phyloP scores from a whole-genome alignment of 225 moss, liverwort and hornwort species.

The Pseudisothecium myosuroides region DNA sequence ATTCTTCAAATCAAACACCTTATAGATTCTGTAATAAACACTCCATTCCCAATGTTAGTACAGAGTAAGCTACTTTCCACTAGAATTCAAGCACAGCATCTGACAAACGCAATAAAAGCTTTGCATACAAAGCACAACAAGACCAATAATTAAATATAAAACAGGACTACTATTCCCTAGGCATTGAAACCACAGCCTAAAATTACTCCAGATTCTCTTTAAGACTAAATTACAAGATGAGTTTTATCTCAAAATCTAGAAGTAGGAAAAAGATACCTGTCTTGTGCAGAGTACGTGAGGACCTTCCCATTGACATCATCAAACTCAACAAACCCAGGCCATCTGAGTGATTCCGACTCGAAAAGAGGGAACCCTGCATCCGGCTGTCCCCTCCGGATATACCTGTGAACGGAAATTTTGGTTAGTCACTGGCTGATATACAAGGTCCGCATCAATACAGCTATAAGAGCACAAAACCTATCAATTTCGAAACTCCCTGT shows the following conservation, averaged over 20 bases:
- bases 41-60: neutral
- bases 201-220: too few species aligned
- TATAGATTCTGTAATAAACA: conserved; percentile 59
- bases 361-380: conserved; percentile 92
- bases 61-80: neutral
- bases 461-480: too few species aligned
- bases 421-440: neutral
- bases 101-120: neutral
- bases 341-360: conserved; percentile 85
- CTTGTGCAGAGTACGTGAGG: conserved; percentile 92
- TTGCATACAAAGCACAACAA: neutral
- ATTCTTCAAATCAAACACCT: conserved; percentile 93
- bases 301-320: conserved; percentile 98
- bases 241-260: neutral
- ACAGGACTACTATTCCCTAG: neutral
- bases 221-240: neutral
- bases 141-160: neutral
- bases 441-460: neutral
- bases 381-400: conserved; percentile 77
- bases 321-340: conserved; percentile 98
- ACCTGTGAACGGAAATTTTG: conserved; percentile 11
- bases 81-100: neutral
- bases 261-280: conserved; percentile 18
- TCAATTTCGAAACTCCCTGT: neutral
- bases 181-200: too few species aligned